Percentiles rank a stretch among this genome's conserved stretches.
Evolutionary conservation across 2,329 filamentous ascomycete species (phyloP).

Genomic region (Pseudonectria buxi): DNA sequence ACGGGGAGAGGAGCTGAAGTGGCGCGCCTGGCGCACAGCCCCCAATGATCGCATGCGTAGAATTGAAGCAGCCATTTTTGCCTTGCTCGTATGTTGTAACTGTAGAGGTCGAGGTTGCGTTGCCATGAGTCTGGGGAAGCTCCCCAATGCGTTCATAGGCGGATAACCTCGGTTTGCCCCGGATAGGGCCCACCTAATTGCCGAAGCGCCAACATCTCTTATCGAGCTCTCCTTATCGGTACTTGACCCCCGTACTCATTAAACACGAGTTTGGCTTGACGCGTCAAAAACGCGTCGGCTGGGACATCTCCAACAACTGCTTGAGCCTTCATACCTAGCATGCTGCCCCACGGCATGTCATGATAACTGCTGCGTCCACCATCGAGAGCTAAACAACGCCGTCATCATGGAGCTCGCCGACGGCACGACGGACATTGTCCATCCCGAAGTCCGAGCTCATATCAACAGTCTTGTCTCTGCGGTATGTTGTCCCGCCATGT

Average conservation of each 20-base stretch:
- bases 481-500: conserved; percentile 42
- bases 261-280: background rate
- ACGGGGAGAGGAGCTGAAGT: conserved; percentile 63
- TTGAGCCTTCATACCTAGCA: conserved; percentile 7
- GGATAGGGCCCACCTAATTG: conserved; percentile 3
- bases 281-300: background rate
- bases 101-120: conserved; percentile 4
- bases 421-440: conserved; percentile 57
- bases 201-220: background rate
- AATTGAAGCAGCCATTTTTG: conserved; percentile 35
- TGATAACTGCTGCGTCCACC: conserved; percentile 6
- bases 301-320: conserved; percentile 1
- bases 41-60: conserved; percentile 30
- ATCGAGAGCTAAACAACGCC: conserved; percentile 1
- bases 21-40: conserved; percentile 38
- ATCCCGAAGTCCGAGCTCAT: conserved; percentile 88
- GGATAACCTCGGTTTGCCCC: conserved; percentile 39
- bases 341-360: conserved; percentile 15
- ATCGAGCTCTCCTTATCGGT: too few species aligned
- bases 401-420: conserved; percentile 48
- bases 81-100: conserved; percentile 3
- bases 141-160: conserved; percentile 15
- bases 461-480: conserved; percentile 91
- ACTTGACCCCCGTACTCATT: too few species aligned
- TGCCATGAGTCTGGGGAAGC: conserved; percentile 6